These are phyloP conservation scores for barrel medic (Medicago truncatula) DNA, from an alignment of 306 rosid species.

Conservation along the genomic window MtrunA17r5.0-ANR NC_053048.1:42465001-42465500, in stretches of 20 bases:
- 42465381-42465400: conserved; percentile 28
- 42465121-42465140: neutral
- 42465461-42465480: neutral
- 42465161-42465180: neutral
- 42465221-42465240: neutral
- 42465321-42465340: conserved; percentile 53
- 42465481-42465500: neutral
- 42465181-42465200: too few relatives aligned
- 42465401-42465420: conserved; percentile 35
- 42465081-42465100: neutral
- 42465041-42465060: neutral
- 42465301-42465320: conserved; percentile 33
- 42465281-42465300: conserved; percentile 43
- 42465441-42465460: neutral
- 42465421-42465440: conserved; percentile 29
- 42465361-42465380: conserved; percentile 51
- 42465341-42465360: conserved; percentile 48
- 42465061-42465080: neutral
- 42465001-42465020: too few relatives aligned
- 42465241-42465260: conserved; percentile 36
- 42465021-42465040: too few relatives aligned
- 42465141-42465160: neutral
- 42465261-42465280: conserved; percentile 43
- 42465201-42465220: neutral
- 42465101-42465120: neutral